Conservation (phyloP, 306 rosid genomes). For the Trifolium fragiferum region DNA sequence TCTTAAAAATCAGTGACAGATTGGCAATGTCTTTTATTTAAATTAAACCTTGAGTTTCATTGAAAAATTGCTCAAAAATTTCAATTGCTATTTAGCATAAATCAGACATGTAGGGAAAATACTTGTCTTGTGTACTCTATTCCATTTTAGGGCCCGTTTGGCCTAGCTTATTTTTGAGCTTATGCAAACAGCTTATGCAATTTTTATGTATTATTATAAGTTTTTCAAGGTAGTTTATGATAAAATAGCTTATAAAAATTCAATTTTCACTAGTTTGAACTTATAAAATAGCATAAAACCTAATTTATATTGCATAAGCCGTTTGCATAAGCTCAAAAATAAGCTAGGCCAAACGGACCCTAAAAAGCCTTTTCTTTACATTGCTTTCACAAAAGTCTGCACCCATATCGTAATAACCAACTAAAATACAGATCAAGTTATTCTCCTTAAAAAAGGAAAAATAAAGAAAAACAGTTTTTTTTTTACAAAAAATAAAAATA, state of each 20-base stretch:
- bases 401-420: constrained; percentile 14
- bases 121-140: background rate
- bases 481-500: too few relatives aligned
- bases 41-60: background rate
- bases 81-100: constrained; percentile 24
- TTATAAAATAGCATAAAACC: too few relatives aligned
- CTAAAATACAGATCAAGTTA: constrained; percentile 21
- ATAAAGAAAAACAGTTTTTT: constrained; percentile 30
- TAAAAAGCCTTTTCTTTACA: constrained; percentile 25
- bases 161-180: too few relatives aligned
- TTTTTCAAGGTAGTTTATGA: too few relatives aligned
- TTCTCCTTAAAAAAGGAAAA: constrained; percentile 1
- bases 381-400: constrained; percentile 19
- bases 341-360: too few relatives aligned
- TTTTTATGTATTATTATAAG: too few relatives aligned
- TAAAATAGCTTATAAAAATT: too few relatives aligned
- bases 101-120: constrained; percentile 15
- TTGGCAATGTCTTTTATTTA: background rate
- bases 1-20: constrained; percentile 20
- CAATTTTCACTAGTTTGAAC: too few relatives aligned
- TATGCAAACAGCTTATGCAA: too few relatives aligned
- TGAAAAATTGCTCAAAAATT: constrained; percentile 27
- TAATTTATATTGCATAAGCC: too few relatives aligned
- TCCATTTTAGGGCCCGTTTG: too few relatives aligned
- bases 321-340: too few relatives aligned